Evolutionary conservation across 1,139 yeast species (phyloP).

Genomic region (Debaryomyces fabryi): DNA sequence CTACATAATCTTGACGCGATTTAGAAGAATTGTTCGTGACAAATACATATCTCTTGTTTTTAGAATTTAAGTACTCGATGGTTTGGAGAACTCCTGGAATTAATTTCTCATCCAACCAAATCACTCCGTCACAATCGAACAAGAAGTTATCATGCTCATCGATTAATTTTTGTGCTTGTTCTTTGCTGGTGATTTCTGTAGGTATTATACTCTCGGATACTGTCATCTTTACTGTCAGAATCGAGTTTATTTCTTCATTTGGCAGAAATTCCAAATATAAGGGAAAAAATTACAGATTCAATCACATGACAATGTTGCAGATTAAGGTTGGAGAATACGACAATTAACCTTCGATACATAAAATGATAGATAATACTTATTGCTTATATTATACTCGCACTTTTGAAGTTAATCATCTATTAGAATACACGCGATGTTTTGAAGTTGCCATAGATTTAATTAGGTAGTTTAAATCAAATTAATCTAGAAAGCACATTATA

Average conservation of each 20-base stretch:
- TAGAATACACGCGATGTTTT: background rate
- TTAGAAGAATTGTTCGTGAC: constrained; percentile 46
- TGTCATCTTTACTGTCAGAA: background rate
- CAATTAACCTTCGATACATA: background rate
- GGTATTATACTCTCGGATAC: constrained; percentile 16
- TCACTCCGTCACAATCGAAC: constrained; percentile 93
- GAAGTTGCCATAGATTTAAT: background rate
- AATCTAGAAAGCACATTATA: too few species aligned
- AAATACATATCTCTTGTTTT: constrained; percentile 35
- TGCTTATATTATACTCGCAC: background rate
- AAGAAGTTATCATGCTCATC: constrained; percentile 75
- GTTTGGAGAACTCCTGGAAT: constrained; percentile 77
- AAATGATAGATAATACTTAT: background rate
- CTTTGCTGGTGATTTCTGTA: constrained; percentile 46
- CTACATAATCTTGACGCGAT: constrained; percentile 36
- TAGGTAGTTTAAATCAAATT: too few species aligned
- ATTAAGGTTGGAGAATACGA: constrained; percentile 2
- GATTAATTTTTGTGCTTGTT: constrained; percentile 56
- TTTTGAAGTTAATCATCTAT: background rate
- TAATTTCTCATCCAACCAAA: constrained; percentile 80
- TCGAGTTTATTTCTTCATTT: background rate
- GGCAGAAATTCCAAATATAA: background rate
- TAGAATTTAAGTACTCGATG: constrained; percentile 52
- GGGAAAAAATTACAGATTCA: background rate
- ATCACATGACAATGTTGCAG: background rate